Evolutionary conservation across 2,329 filamentous ascomycete species (phyloP).

Genomic region (Exophiala spinifera): DNA sequence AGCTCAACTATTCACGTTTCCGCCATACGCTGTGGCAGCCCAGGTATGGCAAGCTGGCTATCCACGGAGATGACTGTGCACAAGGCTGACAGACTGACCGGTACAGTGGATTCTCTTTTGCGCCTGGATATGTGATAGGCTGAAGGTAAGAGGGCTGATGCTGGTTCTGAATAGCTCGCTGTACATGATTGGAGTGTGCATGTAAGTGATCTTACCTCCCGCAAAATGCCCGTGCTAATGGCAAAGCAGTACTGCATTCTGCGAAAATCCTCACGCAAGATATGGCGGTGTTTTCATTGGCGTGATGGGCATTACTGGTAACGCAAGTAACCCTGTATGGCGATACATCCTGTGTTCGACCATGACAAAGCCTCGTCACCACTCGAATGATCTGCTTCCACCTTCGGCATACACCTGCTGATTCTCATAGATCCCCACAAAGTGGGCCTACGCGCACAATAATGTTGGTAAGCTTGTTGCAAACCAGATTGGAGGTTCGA

Average conservation of each 20-base stretch:
- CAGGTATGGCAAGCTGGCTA: background rate
- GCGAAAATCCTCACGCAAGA: constrained; percentile 51
- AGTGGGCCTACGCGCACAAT: constrained; percentile 77
- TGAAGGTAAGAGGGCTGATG: constrained; percentile 62
- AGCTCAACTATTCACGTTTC: constrained; percentile 69
- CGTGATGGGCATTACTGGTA: constrained; percentile 70
- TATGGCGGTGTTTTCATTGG: constrained; percentile 73
- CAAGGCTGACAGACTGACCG: background rate
- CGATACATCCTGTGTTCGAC: no score
- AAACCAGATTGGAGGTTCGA: background rate
- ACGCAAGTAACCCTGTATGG: constrained; percentile 46
- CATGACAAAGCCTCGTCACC: no score
- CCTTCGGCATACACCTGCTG: no score
- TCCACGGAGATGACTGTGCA: background rate
- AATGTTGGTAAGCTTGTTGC: constrained; percentile 57
- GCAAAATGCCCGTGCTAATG: background rate
- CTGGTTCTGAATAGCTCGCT: constrained; percentile 64
- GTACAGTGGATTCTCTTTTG: constrained; percentile 10
- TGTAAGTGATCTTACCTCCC: background rate
- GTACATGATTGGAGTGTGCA: constrained; percentile 63
- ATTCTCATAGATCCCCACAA: constrained; percentile 47
- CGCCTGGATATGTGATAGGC: constrained; percentile 64
- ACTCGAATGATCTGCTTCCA: no score
- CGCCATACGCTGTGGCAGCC: constrained; percentile 58
- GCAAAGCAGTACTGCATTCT: constrained; percentile 51